Conservation (phyloP, 495 filamentous ascomycete genomes). For the Aspergillus campestris region DNA sequence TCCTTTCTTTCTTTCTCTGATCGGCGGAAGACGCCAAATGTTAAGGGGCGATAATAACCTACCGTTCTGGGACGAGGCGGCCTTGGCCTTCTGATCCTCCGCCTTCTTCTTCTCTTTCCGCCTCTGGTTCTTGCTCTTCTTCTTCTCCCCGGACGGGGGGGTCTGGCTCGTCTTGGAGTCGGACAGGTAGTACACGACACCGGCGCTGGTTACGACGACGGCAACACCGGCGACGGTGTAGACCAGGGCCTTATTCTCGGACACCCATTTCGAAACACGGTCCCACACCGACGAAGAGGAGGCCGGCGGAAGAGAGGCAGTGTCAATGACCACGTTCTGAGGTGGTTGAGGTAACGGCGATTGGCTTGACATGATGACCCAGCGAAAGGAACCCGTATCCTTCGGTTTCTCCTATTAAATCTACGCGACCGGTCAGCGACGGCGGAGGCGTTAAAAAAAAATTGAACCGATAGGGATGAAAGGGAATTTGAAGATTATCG, state of each 20-base stretch:
- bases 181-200: constrained; percentile 81
- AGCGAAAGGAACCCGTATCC: constrained; percentile 10
- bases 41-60: constrained; percentile 8
- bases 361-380: constrained; percentile 35
- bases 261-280: constrained; percentile 82
- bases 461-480: background rate
- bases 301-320: constrained; percentile 39
- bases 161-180: constrained; percentile 26
- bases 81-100: constrained; percentile 54
- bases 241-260: constrained; percentile 88
- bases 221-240: constrained; percentile 94
- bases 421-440: constrained; percentile 2
- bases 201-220: constrained; percentile 81
- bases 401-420: constrained; percentile 7
- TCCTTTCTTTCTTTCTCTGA: too few relatives aligned
- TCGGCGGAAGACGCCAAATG: background rate
- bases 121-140: constrained; percentile 58
- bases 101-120: constrained; percentile 55
- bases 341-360: constrained; percentile 31
- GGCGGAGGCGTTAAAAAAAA: background rate
- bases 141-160: constrained; percentile 27
- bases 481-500: background rate
- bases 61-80: constrained; percentile 36
- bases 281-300: constrained; percentile 71
- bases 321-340: constrained; percentile 41